Base-by-base conservation (phyloP, 1,284 basidiomycete genomes). In the Clitocybe nebularis region DNA sequence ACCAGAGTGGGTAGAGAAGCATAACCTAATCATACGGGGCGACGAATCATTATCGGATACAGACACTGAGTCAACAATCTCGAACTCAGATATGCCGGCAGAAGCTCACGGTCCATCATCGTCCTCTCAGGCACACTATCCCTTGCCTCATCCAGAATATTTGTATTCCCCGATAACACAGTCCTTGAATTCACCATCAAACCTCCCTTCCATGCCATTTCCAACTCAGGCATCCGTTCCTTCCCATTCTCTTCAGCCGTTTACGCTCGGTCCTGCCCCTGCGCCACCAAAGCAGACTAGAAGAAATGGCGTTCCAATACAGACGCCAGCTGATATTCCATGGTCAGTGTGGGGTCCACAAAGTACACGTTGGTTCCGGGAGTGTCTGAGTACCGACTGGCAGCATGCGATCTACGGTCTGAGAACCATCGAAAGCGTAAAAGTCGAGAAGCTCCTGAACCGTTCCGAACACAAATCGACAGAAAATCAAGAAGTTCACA, bases 401-500 rank as follows among this genome's bases (percentile, higher is more conserved):
- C 70, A 77, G 48, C 72, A 75, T 49, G 70, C 75, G 8, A 62
- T 75, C 10, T 72, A 74, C 48, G 76, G 75, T 1, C 58, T 71
- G 39, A 60, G 73, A 14, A 71, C 72, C 2, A 66, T 72, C 7
- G 68, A 70, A 40, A 60, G 56, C 38, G 56, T 66, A 5, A 46
- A 32, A 20, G 25, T 38, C 6, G 49, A 44, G 21, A 41, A 46
- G 11, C 19, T 47, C 11, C n/a, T n/a, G n/a, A n/a, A n/a, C n/a
- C n/a, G n/a, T n/a, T n/a, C n/a, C n/a, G n/a, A n/a, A n/a, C 20
- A 13, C 10, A 26, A 10, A 20, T 21, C 40, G n/a, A 11, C 25
- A 24, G 19, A 28, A 10, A 22, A 22, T 5, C 39, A 28, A 8
- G 13, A 19, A 22, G 14, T n/a, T 11, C 13, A 30, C 20, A 24